Conservation (phyloP, 2,329 filamentous ascomycete genomes). For the Zymoseptoria tritici region DNA sequence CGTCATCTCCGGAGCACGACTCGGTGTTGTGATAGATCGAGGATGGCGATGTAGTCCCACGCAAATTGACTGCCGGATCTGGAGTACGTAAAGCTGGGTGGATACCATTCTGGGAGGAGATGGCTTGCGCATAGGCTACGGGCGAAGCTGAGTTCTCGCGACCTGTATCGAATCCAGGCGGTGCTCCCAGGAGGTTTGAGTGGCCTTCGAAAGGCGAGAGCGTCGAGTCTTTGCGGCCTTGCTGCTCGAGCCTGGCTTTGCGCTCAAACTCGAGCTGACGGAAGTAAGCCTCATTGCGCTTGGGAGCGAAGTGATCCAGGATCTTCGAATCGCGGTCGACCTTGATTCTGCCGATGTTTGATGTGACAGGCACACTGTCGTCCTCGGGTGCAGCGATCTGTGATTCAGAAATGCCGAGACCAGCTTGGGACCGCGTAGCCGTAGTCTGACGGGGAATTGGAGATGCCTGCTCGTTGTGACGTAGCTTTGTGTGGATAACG, state of each 20-base stretch:
- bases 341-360: background rate
- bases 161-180: background rate
- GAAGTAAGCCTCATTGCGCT: background rate
- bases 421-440: background rate
- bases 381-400: background rate
- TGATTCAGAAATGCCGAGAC: background rate
- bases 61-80: background rate
- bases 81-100: background rate
- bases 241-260: background rate
- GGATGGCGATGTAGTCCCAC: background rate
- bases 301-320: background rate
- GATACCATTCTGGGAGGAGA: background rate
- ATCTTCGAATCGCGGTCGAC: conserved; percentile 1
- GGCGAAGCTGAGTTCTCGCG: background rate
- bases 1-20: background rate
- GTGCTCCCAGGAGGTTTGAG: background rate
- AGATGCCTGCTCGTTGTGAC: background rate
- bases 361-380: background rate
- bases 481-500: background rate
- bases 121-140: background rate
- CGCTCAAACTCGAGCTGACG: background rate
- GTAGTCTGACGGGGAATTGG: background rate
- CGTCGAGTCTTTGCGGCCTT: background rate
- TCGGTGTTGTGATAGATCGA: background rate
- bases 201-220: background rate